phyloP scores from a whole-genome alignment of 2,329 filamentous ascomycete genomes.

The Phialocephala subalpina region DNA sequence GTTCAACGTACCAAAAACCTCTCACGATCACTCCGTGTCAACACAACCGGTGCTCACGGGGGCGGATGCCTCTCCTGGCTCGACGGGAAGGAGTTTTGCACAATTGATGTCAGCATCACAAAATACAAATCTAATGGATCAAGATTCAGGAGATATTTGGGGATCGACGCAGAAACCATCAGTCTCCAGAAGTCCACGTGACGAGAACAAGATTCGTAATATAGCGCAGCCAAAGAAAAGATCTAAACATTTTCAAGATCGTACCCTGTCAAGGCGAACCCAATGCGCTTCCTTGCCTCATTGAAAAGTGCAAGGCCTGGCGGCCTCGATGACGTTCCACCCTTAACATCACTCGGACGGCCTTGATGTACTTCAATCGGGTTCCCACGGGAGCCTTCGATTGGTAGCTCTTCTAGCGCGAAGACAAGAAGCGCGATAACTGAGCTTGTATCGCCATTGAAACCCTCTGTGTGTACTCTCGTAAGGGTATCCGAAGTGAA shows the following conservation, averaged over 20 bases:
- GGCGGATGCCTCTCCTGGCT: too few relatives aligned
- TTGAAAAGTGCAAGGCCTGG: conserved; percentile 68
- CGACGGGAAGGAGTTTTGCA: too few relatives aligned
- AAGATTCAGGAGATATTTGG: too few relatives aligned
- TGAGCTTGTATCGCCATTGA: conserved; percentile 57
- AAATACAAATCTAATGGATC: too few relatives aligned
- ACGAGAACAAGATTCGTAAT: conserved; percentile 60
- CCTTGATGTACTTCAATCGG: conserved; percentile 54
- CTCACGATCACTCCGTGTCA: too few relatives aligned
- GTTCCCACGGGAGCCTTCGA: conserved; percentile 56
- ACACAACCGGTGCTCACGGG: too few relatives aligned
- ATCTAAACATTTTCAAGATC: conserved; percentile 67
- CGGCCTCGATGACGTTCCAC: conserved; percentile 56
- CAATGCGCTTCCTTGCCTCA: conserved; percentile 66
- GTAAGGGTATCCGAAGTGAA: conserved; percentile 58
- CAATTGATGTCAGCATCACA: too few relatives aligned
- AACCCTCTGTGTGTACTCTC: conserved; percentile 55
- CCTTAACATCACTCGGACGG: conserved; percentile 59
- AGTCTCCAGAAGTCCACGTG: conserved; percentile 48
- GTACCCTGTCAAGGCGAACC: conserved; percentile 62
- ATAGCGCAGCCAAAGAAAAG: conserved; percentile 64
- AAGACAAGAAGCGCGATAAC: conserved; percentile 65
- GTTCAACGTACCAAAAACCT: too few relatives aligned
- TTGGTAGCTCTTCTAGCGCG: conserved; percentile 64
- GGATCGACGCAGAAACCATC: conserved; percentile 16